Evolutionary conservation across 768 basidiomycete species (phyloP).

Genomic region (Pisolithus marmoratus): DNA sequence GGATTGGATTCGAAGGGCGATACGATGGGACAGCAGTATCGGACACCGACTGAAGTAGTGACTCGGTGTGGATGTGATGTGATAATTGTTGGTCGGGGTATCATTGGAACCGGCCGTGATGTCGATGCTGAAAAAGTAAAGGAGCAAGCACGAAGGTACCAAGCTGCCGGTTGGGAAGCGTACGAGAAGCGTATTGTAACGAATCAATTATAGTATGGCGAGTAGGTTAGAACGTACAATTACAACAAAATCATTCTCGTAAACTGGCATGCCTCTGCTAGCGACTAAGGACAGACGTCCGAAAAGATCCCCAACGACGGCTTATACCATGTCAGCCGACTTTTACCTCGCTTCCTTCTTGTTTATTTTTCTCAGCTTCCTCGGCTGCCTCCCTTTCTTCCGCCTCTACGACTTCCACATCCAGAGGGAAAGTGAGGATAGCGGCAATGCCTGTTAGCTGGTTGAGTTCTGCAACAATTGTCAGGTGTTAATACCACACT

Average conservation of each 20-base stretch:
- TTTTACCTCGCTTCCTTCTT: slow-evolving; percentile 5
- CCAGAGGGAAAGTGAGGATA: slow-evolving; percentile 91
- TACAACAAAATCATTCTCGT: too few species aligned
- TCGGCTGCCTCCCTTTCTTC: slow-evolving; percentile 78
- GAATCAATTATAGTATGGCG: background rate
- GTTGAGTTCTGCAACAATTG: slow-evolving; percentile 69
- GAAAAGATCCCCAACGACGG: background rate
- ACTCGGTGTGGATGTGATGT: slow-evolving; percentile 82
- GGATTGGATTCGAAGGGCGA: slow-evolving; percentile 77
- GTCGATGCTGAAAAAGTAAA: slow-evolving; percentile 36
- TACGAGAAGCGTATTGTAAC: slow-evolving; percentile 55
- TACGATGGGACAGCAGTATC: slow-evolving; percentile 90
- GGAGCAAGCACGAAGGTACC: slow-evolving; percentile 79
- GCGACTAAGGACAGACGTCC: background rate
- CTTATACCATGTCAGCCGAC: slow-evolving; percentile 1
- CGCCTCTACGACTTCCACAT: slow-evolving; percentile 90
- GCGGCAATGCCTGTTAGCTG: slow-evolving; percentile 93
- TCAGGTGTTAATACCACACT: background rate
- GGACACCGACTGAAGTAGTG: slow-evolving; percentile 83
- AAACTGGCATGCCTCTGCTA: too few species aligned
- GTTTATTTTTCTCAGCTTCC: slow-evolving; percentile 23
- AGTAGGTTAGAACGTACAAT: background rate
- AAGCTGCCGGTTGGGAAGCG: slow-evolving; percentile 84
- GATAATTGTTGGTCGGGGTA: slow-evolving; percentile 95
- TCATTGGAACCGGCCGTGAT: slow-evolving; percentile 63